Evolutionary conservation across 352 stramenopile species (phyloP).

Genomic region (Phytophthora europaea): DNA sequence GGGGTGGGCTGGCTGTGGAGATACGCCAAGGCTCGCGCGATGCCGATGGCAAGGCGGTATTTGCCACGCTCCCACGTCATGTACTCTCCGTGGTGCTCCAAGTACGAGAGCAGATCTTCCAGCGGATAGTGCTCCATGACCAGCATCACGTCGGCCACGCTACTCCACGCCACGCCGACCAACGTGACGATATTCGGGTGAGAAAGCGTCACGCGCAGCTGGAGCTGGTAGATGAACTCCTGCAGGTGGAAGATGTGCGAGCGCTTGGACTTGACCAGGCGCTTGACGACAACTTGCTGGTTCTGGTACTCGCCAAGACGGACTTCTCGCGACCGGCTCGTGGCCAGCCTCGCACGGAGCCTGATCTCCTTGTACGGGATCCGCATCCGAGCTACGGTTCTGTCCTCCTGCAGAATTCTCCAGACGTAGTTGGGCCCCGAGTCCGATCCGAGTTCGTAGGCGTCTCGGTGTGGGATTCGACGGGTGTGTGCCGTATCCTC

Average conservation of each 20-base stretch:
- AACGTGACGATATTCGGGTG: conserved; percentile 51
- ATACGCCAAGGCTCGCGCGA: conserved; percentile 48
- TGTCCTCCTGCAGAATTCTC: conserved; percentile 28
- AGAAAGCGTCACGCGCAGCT: conserved; percentile 39
- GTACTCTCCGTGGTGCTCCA: conserved; percentile 18
- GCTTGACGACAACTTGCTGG: conserved; percentile 52
- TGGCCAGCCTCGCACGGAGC: conserved; percentile 23
- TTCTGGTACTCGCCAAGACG: conserved; percentile 40
- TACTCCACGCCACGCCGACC: conserved; percentile 57
- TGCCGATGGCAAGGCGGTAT: conserved; percentile 38
- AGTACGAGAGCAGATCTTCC: conserved; percentile 35
- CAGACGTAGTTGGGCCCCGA: conserved; percentile 24
- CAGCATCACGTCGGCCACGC: conserved; percentile 45
- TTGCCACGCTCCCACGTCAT: conserved; percentile 38
- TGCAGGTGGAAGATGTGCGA: conserved; percentile 35
- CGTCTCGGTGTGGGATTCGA: conserved; percentile 19
- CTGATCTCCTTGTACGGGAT: conserved; percentile 44
- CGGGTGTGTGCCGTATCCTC: conserved; percentile 6
- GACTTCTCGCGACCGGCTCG: conserved; percentile 49
- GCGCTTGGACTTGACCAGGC: conserved; percentile 44
- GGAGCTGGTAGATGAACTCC: conserved; percentile 50
- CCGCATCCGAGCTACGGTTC: conserved; percentile 19
- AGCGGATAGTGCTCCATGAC: conserved; percentile 39
- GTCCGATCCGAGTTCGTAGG: conserved; percentile 27
- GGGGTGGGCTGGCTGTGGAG: conserved; percentile 37